These are phyloP conservation scores for Amylostereum areolatum DNA, from an alignment of 1,284 basidiomycete genomes.

Conservation along the genomic window DNA sequence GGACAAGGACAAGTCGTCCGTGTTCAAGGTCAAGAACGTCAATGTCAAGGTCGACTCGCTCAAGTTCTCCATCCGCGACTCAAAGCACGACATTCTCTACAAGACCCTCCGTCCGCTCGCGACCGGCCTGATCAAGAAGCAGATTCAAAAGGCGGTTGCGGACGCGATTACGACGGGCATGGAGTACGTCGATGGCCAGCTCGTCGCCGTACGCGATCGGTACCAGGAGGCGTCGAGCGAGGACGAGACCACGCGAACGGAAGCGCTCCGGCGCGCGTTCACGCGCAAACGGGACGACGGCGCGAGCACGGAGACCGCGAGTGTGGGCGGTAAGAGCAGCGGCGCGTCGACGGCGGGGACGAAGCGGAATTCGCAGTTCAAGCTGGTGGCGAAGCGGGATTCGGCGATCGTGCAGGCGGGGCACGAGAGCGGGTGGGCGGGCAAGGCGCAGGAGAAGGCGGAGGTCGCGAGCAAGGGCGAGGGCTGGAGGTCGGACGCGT, in stretches of 20 bases:
- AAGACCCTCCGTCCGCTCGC: conserved; percentile 76
- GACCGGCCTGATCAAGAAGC: conserved; percentile 82
- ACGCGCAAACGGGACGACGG: too few species aligned
- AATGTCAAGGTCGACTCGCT: conserved; percentile 79
- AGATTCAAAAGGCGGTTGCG: conserved; percentile 80
- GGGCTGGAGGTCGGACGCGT: conserved; percentile 10
- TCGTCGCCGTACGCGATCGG: conserved; percentile 72
- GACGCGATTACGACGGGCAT: conserved; percentile 76
- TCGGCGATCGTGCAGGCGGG: conserved; percentile 7
- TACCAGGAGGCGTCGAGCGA: conserved; percentile 60
- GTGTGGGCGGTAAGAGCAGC: too few species aligned
- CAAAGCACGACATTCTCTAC: conserved; percentile 89
- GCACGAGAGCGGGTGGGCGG: conserved; percentile 7
- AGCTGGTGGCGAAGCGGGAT: conserved; percentile 20
- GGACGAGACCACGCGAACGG: conserved; percentile 43
- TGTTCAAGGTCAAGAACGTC: conserved; percentile 78
- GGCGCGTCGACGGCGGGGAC: too few species aligned
- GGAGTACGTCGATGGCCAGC: conserved; percentile 83
- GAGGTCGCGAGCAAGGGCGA: conserved; percentile 6
- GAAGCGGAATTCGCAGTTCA: conserved; percentile 70
- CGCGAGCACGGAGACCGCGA: conserved; percentile 28
- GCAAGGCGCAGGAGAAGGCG: conserved; percentile 8
- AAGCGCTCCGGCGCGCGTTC: conserved; percentile 71
- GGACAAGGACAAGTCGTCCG: conserved; percentile 57
- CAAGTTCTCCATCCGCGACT: conserved; percentile 88